Evolutionary conservation across 495 filamentous ascomycete species (phyloP), one percentile per base, ranked within the genome.

Genomic region (Neurospora sublineolata): DNA sequence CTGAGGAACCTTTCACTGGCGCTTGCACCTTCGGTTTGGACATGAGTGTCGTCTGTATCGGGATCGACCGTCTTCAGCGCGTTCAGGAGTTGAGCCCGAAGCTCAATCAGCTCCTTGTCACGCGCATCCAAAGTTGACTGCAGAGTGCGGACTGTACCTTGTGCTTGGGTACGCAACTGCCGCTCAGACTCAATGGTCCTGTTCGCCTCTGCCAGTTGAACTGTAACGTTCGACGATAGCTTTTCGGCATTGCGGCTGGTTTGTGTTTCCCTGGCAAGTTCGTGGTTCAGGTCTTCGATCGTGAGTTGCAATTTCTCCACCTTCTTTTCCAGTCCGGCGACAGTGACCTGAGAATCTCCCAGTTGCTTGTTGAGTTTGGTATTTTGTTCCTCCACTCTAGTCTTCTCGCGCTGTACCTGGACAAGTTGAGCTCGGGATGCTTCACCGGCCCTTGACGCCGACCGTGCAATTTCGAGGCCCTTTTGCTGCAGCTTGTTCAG

Each of bases 401-500:
- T 77, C 81, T 97, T 97, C 74, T 97, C 95, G 11, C 91, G 87
- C 74, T 95, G 93, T 6, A 98, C 82, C 36, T 85, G 89, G 23
- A 87, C 78, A 72, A 97, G 82, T 67, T 93, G 90, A n/a, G 89
- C 86, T 23, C 94, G 89, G 60, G 94, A 93, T 71, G 87, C 91
- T 71, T 99, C 95, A 70, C 87, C 92, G 37, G 93, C 95, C 71
- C 89, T 89, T 3, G 94, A 96, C 73, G 88, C 93, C 5, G 95
- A 94, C 46, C 96, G 86, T 37, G 94, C 94, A 77, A 99, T 95
- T 77, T 99, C 95, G 9, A 99, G 88, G 60, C 96, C 96, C 86
- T 99, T 99, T 76, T 97, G 94, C 75, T 99, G 95, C 12, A 99
- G 86, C 80, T 98, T 98, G 78, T 97, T 99, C 67, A 98, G 85